Conservation (phyloP, 1,284 basidiomycete species). For the Puccinia horiana region DNA sequence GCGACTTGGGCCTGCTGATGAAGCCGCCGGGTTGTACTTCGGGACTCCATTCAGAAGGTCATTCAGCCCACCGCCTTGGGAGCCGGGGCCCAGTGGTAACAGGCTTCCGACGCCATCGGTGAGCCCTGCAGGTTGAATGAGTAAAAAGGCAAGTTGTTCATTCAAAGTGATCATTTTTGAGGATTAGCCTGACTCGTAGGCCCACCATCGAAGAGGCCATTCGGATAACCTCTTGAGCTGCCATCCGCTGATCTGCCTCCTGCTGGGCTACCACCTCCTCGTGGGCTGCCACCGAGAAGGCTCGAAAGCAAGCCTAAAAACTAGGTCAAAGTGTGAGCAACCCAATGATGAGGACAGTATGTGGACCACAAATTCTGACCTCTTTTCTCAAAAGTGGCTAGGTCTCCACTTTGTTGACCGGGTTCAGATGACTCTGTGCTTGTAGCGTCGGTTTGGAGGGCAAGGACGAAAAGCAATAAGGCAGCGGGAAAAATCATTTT, state of each 20-base stretch:
- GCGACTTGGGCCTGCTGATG: constrained; percentile 16
- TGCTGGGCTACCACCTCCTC: background rate
- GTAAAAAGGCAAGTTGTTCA: background rate
- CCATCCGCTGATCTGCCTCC: too few relatives aligned
- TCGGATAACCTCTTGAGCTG: background rate
- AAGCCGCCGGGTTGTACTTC: constrained; percentile 6
- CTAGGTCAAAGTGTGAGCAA: background rate
- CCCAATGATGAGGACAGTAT: background rate
- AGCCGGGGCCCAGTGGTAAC: background rate
- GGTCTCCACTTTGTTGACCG: background rate
- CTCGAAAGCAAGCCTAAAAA: background rate
- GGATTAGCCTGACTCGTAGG: background rate
- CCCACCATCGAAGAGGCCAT: background rate
- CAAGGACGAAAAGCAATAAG: background rate
- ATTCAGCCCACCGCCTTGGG: background rate
- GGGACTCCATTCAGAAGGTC: constrained; percentile 15
- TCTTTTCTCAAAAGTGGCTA: background rate
- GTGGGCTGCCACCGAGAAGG: background rate
- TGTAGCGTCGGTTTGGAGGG: background rate
- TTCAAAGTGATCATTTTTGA: background rate
- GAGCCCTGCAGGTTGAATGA: background rate
- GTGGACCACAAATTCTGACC: background rate
- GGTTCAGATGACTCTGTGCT: background rate
- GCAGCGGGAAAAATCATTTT: background rate
- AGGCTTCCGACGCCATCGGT: background rate